Base-by-base conservation (phyloP, 768 basidiomycete genomes). In the Kockovaella imperatae region DNA sequence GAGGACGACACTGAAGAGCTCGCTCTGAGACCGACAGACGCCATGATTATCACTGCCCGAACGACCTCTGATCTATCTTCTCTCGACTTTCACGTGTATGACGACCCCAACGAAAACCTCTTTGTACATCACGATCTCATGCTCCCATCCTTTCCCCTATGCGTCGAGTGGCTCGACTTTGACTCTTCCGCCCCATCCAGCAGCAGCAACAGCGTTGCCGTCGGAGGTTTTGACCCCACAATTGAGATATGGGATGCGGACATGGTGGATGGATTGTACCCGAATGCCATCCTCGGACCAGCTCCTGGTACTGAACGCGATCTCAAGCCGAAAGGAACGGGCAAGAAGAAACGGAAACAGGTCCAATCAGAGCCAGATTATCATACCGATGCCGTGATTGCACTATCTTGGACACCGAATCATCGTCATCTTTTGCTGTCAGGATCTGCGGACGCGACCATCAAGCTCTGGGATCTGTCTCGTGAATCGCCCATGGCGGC, bases 171-270 rank as follows among this genome's bases (percentile, higher is more conserved):
- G 95, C 83, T 96, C 50, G 87, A 97, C 69, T 96, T 89, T 71
- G 79, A 83, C n/a, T 54, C 64, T 4, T 56, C 58, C 4, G 25
- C 49, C 4, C 46, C 51, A n/a, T 55, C 57, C 20, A 44, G 47
- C n/a, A 53, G 48, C 4, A 40, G 39, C n/a, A 93, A 84, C 68
- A 96, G 86, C 71, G 83, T 99, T 57, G 95, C 95, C 1, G 90
- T 99, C 15, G 95, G 93, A 11, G 93, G 90, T 2, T 80, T 97
- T 46, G 91, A 97, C 56, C 93, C 95, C 20, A 88, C 93, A 66
- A 96, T 99, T 54, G 95, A 99, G 72, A 93, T 99, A 59, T 99
- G 91, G 88, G 91, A 89, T 14, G 77, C 96, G 43, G 91, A 97
- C 69, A 77, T 84, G 25, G 78, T 99, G 40, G 93, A 97, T 63